These are phyloP conservation scores for Botrytis aclada DNA, from an alignment of 2,329 filamentous ascomycete species.

Conservation along the genomic window DNA sequence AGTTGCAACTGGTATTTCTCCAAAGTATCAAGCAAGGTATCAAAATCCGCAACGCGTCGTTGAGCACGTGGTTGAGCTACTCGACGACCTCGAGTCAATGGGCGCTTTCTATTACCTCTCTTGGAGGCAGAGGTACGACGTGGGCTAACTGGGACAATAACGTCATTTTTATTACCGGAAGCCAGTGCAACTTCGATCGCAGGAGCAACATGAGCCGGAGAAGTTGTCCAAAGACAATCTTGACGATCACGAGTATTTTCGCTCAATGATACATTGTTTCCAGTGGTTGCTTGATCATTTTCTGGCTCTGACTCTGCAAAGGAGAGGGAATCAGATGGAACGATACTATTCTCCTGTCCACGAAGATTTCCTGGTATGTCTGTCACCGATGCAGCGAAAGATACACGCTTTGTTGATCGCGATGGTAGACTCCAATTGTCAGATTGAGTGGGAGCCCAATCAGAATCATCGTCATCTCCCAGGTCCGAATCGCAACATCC, in stretches of 20 bases:
- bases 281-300: neutral
- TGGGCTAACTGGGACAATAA: neutral
- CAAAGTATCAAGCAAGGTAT: neutral
- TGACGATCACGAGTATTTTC: neutral
- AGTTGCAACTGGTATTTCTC: neutral
- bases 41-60: neutral
- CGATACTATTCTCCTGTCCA: neutral
- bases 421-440: neutral
- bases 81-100: neutral
- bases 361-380: neutral
- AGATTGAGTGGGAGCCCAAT: neutral
- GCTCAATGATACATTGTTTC: neutral
- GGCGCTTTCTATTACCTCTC: neutral
- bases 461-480: neutral
- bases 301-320: neutral
- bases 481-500: neutral
- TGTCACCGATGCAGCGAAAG: neutral
- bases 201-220: neutral
- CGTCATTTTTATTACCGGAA: neutral
- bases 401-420: neutral
- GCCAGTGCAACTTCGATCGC: neutral
- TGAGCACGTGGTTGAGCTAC: neutral
- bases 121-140: neutral
- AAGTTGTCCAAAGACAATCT: neutral
- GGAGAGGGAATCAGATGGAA: neutral